Evolutionary conservation across 2,329 filamentous ascomycete species (phyloP), one percentile per base, ranked within the genome.

Genomic region (Aspergillus chevalieri): DNA sequence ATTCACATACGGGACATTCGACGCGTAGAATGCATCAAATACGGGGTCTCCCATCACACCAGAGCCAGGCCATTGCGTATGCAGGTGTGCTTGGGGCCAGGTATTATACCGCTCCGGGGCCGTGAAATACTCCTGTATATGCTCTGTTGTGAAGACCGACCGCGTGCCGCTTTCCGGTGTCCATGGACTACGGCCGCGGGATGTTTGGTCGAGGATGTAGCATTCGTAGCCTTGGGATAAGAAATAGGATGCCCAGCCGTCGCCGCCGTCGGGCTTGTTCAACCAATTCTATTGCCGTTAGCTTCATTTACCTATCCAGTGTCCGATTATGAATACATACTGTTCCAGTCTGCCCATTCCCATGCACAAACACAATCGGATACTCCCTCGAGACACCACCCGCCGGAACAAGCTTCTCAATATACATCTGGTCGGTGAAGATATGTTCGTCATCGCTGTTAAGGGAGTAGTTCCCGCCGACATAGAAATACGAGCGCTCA

Each of bases 161-260:
- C 58, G 8, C 2, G 46, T 53, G 9, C 50, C 63, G 51, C 56
- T 61, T 14, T 21, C 51, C 17, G 59, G 52, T 19, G 55, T 44
- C 43, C 53, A 56, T 9, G 65, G 55, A 43, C 64, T 67, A 19
- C 67, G 61, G 17, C 68, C 71, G 12, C 70, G 66, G 48, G 61
- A 63, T 24, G 70, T 64, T 48, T 67, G 65, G 50, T 75, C 72
- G 14, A 69, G 54, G 17, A 78, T 61, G 54, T 76, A 78, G 43
- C 76, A 65, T 22, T 64, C 65, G 52, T 76, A 77, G 14, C 76
- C 76, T 26, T 70, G 58, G 6, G 65, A 57, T 14, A 78, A 59
- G 51, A 76, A 77, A 51, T 69, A 73, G 0, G 73, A 71, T 2
- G 74, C 73, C 75, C 74, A 78, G 39, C 75, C 76, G 49, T 62